These are phyloP conservation scores for Plantago elongata DNA, from an alignment of 257 asterid genomes.

Conservation along the genomic window DNA sequence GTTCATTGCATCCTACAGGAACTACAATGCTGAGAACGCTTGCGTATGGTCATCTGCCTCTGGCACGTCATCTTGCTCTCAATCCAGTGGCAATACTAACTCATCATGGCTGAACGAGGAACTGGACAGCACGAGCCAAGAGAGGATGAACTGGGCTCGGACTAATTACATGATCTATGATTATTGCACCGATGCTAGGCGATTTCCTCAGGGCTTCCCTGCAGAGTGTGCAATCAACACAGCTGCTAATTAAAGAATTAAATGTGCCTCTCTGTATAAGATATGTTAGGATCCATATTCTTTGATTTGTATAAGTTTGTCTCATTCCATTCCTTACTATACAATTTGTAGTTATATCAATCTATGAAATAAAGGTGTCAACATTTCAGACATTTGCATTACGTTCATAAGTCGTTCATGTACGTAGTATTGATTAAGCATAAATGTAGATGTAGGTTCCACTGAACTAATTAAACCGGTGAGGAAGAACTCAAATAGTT, in stretches of 20 bases:
- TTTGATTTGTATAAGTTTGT: too few relatives aligned
- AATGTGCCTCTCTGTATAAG: too few relatives aligned
- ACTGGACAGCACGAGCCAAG: neutral
- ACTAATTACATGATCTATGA: neutral
- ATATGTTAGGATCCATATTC: too few relatives aligned
- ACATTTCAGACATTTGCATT: too few relatives aligned
- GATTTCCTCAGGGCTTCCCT: slow-evolving; percentile 8
- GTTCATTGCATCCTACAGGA: slow-evolving; percentile 25
- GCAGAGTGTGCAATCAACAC: neutral
- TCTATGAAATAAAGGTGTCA: too few relatives aligned
- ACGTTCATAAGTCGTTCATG: too few relatives aligned
- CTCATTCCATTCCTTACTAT: too few relatives aligned
- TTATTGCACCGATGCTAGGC: neutral
- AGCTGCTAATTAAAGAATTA: neutral
- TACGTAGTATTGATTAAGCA: too few relatives aligned
- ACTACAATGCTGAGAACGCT: slow-evolving; percentile 1
- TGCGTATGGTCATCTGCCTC: neutral
- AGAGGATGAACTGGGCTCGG: slow-evolving; percentile 1
- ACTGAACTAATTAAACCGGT: too few relatives aligned
- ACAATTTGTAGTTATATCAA: too few relatives aligned
- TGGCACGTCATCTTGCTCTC: neutral
- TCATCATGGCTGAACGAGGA: neutral
- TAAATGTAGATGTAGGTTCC: too few relatives aligned
- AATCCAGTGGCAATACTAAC: neutral
- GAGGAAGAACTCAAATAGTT: too few relatives aligned